phyloP scores from a whole-genome alignment of 2,329 filamentous ascomycete species.

The Nigrograna mackinnonii region DNA sequence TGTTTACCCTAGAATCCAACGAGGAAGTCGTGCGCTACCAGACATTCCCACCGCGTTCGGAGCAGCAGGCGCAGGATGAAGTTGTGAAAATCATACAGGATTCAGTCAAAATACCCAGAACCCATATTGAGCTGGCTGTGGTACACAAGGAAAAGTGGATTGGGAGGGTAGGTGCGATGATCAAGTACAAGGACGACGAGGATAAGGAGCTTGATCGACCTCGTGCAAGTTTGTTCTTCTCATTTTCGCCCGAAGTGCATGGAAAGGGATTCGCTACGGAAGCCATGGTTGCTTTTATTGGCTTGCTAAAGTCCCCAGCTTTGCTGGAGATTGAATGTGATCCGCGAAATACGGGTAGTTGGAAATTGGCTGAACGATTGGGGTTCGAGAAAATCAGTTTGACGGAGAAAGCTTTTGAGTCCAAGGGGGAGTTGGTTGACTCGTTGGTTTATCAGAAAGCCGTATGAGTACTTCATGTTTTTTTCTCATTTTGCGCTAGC shows the following conservation, averaged over 20 bases:
- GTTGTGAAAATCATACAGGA: constrained; percentile 21
- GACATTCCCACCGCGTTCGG: constrained; percentile 23
- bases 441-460: constrained; percentile 27
- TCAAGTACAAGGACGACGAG: constrained; percentile 3
- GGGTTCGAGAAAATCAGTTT: constrained; percentile 29
- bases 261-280: constrained; percentile 34
- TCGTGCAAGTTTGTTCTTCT: constrained; percentile 33
- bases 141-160: constrained; percentile 21
- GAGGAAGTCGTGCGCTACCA: constrained; percentile 32
- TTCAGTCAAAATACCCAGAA: constrained; percentile 15
- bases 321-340: constrained; percentile 40
- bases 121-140: constrained; percentile 33
- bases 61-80: constrained; percentile 19
- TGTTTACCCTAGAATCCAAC: constrained; percentile 26
- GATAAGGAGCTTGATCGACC: constrained; percentile 2
- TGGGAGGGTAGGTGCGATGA: constrained; percentile 31
- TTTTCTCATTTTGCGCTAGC: too few species aligned
- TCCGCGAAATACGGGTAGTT: constrained; percentile 32
- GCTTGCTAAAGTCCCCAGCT: constrained; percentile 15
- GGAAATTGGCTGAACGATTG: constrained; percentile 33
- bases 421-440: constrained; percentile 38
- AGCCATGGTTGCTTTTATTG: constrained; percentile 30
- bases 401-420: constrained; percentile 27
- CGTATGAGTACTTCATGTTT: too few species aligned
- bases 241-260: constrained; percentile 26